Conservation (phyloP, 2,329 filamentous ascomycete species). For the Sordariomycetes sp. region DNA sequence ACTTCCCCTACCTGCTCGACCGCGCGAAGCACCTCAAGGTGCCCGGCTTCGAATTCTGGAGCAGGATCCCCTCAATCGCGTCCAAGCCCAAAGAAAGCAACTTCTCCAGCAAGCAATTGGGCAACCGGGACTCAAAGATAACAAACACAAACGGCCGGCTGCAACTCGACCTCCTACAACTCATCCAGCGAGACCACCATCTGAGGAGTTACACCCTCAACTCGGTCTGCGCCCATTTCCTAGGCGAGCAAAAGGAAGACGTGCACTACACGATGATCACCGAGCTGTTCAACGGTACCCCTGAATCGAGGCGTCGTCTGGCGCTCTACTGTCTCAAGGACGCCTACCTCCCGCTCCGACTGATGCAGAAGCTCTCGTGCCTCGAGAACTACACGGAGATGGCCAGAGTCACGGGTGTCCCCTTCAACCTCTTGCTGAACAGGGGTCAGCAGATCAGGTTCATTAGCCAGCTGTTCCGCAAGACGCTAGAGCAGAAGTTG, state of each 20-base stretch:
- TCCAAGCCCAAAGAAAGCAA: constrained; percentile 69
- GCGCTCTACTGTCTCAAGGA: constrained; percentile 97
- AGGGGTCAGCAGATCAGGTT: constrained; percentile 96
- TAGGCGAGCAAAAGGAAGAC: constrained; percentile 97
- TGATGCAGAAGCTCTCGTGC: constrained; percentile 97
- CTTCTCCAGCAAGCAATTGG: constrained; percentile 97
- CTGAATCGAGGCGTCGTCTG: constrained; percentile 78
- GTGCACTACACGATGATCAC: constrained; percentile 99
- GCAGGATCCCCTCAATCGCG: constrained; percentile 56
- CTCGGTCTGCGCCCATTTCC: constrained; percentile 86
- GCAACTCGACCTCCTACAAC: constrained; percentile 85
- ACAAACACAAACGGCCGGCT: constrained; percentile 92
- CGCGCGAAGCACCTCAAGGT: constrained; percentile 77
- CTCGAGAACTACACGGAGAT: constrained; percentile 99
- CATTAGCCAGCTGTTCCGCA: constrained; percentile 91
- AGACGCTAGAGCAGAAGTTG: constrained; percentile 82
- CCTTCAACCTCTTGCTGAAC: constrained; percentile 86
- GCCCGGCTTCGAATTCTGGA: constrained; percentile 72
- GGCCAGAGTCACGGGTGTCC: constrained; percentile 97
- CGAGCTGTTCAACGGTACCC: constrained; percentile 90
- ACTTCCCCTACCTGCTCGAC: constrained; percentile 91
- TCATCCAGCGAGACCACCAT: constrained; percentile 90
- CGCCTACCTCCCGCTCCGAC: constrained; percentile 81
- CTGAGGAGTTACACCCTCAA: constrained; percentile 95
- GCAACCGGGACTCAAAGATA: constrained; percentile 82